Conservation (phyloP, 768 basidiomycete genomes). For the Macrocybe gigantea region DNA sequence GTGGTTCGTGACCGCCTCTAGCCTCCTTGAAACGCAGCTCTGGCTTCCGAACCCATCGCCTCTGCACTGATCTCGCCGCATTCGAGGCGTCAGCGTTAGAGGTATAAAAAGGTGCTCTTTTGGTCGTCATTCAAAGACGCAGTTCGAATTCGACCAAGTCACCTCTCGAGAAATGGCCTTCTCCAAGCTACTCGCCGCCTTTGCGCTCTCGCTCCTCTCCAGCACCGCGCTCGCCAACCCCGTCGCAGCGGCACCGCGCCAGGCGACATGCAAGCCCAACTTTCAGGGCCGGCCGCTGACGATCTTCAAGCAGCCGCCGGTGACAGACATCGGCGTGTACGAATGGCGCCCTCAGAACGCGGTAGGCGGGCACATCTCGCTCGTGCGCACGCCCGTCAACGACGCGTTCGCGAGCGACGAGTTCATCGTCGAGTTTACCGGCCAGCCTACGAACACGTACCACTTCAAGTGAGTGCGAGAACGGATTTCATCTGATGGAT, state of each 20-base stretch:
- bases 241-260: background rate
- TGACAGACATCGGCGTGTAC: background rate
- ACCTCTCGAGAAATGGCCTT: background rate
- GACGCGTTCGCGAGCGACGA: conserved; percentile 4
- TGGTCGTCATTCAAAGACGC: too few species aligned
- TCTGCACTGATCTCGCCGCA: too few species aligned
- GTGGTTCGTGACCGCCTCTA: too few species aligned
- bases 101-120: too few species aligned
- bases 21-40: too few species aligned
- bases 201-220: background rate
- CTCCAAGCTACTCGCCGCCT: conserved; percentile 1
- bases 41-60: too few species aligned
- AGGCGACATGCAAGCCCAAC: conserved; percentile 5
- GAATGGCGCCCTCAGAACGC: conserved; percentile 5
- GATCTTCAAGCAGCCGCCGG: conserved; percentile 1
- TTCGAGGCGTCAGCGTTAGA: too few species aligned
- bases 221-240: background rate
- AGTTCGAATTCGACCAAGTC: too few species aligned
- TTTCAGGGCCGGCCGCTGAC: conserved; percentile 4
- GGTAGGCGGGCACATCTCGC: conserved; percentile 4
- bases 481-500: background rate
- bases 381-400: background rate
- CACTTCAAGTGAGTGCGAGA: conserved; percentile 4
- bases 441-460: conserved; percentile 1
- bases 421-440: conserved; percentile 5